phyloP scores from a whole-genome alignment of 768 basidiomycete species.

The Amylocystis lapponica region DNA sequence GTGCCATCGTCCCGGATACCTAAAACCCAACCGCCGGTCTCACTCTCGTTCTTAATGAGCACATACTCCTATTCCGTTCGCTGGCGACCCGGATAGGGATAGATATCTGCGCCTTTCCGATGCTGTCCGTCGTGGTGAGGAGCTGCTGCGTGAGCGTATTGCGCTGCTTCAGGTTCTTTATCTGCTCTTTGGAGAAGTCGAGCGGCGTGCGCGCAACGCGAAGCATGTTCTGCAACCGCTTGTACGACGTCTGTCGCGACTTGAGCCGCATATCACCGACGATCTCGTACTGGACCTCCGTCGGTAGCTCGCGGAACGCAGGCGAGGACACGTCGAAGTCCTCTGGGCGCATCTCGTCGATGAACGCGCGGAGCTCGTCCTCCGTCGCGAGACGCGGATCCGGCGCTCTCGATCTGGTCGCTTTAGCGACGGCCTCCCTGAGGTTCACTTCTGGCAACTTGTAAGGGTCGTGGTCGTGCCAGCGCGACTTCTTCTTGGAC shows the following conservation, averaged over 20 bases:
- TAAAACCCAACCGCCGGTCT: slow-evolving; percentile 88
- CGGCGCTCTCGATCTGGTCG: slow-evolving; percentile 53
- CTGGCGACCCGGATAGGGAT: slow-evolving; percentile 94
- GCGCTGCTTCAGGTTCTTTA: slow-evolving; percentile 81
- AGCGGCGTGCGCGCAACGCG: slow-evolving; percentile 71
- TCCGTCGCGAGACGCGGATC: slow-evolving; percentile 96
- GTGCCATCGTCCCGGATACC: slow-evolving; percentile 89
- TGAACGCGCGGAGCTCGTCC: slow-evolving; percentile 88
- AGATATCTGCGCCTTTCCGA: slow-evolving; percentile 82
- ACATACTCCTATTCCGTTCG: slow-evolving; percentile 93
- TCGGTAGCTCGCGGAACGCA: slow-evolving; percentile 88
- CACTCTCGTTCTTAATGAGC: slow-evolving; percentile 87
- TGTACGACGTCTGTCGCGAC: slow-evolving; percentile 91
- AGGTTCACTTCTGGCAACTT: slow-evolving; percentile 80
- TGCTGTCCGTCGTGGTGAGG: slow-evolving; percentile 84
- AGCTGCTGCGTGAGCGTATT: slow-evolving; percentile 93
- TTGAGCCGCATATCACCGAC: slow-evolving; percentile 92
- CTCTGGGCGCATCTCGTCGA: slow-evolving; percentile 93
- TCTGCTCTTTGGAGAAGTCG: slow-evolving; percentile 96
- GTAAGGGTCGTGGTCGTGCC: slow-evolving; percentile 86
- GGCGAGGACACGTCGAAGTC: slow-evolving; percentile 91
- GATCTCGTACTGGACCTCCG: slow-evolving; percentile 97
- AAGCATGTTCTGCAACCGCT: slow-evolving; percentile 88
- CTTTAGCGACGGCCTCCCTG: slow-evolving; percentile 55
- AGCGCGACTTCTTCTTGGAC: slow-evolving; percentile 55